Conservation (phyloP, 1,284 basidiomycete species). For the Pascua sp. region DNA sequence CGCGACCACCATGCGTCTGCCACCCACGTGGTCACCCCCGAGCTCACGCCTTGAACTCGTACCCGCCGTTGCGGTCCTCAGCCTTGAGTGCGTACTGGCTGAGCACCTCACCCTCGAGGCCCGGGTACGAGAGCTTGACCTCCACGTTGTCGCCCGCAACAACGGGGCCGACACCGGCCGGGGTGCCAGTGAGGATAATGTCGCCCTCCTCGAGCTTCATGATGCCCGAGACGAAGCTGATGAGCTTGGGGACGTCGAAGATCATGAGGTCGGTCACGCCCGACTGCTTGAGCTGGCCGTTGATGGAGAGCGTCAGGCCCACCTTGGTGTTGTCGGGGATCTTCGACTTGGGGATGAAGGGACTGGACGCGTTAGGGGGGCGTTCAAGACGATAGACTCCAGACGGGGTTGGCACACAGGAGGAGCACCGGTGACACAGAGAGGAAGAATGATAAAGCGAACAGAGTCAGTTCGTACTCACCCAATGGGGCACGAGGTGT, state of each 20-base stretch:
- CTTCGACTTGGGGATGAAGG: conserved; percentile 72
- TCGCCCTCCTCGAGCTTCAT: conserved; percentile 97
- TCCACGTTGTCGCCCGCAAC: conserved; percentile 71
- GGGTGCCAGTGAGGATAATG: conserved; percentile 78
- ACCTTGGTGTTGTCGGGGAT: conserved; percentile 73
- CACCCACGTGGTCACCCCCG: background rate
- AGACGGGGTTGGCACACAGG: too few species aligned
- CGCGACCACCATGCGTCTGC: background rate
- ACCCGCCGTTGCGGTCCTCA: conserved; percentile 66
- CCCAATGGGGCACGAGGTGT: conserved; percentile 78
- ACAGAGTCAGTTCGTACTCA: conserved; percentile 22
- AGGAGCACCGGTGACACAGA: too few species aligned
- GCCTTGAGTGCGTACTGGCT: conserved; percentile 65
- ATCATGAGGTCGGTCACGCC: conserved; percentile 89
- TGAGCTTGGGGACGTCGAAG: conserved; percentile 82
- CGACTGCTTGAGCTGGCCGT: conserved; percentile 76
- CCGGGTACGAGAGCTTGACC: conserved; percentile 62
- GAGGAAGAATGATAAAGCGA: background rate
- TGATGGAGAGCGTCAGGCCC: conserved; percentile 60
- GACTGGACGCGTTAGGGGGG: conserved; percentile 50
- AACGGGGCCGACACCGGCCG: conserved; percentile 81
- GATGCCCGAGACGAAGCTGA: conserved; percentile 88
- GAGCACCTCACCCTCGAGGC: conserved; percentile 58
- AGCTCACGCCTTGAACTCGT: conserved; percentile 54
- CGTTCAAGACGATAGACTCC: too few species aligned